A percentile compares a stretch with the other conserved stretches of the same genome.
Conservation (phyloP, 345 rosid genomes). For the Populus simonii region DNA sequence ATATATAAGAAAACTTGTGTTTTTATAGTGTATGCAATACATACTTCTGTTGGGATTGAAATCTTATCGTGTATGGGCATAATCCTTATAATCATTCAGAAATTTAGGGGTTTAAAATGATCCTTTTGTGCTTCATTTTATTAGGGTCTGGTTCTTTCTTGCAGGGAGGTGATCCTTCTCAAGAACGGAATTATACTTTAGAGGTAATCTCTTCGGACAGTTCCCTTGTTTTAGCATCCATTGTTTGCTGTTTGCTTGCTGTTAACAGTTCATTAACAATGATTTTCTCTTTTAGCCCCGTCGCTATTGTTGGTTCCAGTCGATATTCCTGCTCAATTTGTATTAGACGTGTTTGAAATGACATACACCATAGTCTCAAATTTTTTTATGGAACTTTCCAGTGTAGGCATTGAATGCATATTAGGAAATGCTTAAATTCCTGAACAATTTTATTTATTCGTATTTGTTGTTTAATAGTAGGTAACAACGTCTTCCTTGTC, state of each 20-base stretch:
- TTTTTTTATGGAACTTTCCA: neutral
- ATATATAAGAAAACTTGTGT: too few relatives aligned
- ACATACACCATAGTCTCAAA: neutral
- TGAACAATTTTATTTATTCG: neutral
- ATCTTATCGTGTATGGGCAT: too few relatives aligned
- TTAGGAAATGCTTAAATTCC: neutral
- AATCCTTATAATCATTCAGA: neutral
- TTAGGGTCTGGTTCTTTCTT: conserved; percentile 11
- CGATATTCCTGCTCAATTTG: neutral
- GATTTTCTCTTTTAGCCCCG: neutral
- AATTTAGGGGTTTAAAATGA: neutral
- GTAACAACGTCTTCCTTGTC: conserved; percentile 68
- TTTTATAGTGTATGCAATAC: too few relatives aligned
- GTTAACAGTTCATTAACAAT: neutral
- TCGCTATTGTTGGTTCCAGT: neutral
- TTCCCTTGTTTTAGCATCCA: neutral
- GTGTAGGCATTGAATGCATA: neutral
- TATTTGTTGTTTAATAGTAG: conserved; percentile 27
- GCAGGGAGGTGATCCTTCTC: conserved; percentile 80
- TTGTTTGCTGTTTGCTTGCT: neutral
- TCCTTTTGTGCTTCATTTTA: neutral
- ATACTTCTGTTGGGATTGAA: too few relatives aligned
- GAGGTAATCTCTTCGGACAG: conserved; percentile 43
- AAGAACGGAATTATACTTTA: conserved; percentile 48
- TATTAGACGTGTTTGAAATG: neutral